Conservation (phyloP, 1,284 basidiomycete genomes). For the Mrakiaceae sp. region DNA sequence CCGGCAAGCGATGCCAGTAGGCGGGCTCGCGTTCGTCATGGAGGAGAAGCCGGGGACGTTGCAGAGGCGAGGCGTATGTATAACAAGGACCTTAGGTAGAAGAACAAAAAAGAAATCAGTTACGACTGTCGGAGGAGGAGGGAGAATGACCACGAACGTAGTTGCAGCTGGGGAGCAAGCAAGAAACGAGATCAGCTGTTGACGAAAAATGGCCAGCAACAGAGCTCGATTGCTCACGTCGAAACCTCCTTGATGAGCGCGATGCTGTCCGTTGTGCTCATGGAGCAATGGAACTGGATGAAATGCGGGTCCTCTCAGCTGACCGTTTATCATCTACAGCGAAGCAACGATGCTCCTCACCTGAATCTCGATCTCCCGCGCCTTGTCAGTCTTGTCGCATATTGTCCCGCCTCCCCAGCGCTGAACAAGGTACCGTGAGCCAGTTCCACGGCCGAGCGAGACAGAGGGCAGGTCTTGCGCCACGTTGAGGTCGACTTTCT, state of each 20-base stretch:
- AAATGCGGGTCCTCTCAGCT: background rate
- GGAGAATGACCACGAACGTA: constrained; percentile 40
- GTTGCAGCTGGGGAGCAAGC: constrained; percentile 40
- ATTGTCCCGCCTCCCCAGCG: constrained; percentile 75
- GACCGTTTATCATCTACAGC: too few species aligned
- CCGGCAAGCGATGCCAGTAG: constrained; percentile 3
- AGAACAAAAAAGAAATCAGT: too few species aligned
- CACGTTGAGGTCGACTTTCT: constrained; percentile 17
- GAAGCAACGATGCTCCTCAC: constrained; percentile 36
- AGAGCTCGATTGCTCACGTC: constrained; percentile 38
- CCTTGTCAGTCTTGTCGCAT: constrained; percentile 78
- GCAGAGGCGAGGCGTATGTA: constrained; percentile 85
- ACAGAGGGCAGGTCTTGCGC: constrained; percentile 42
- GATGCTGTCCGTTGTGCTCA: constrained; percentile 65
- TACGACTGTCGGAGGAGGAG: too few species aligned
- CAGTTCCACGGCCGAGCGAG: constrained; percentile 59
- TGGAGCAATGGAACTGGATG: constrained; percentile 78
- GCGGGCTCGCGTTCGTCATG: background rate
- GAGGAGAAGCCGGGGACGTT: constrained; percentile 67
- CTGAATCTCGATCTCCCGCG: constrained; percentile 84
- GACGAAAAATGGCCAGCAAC: background rate
- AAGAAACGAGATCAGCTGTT: background rate
- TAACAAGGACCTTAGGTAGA: constrained; percentile 48
- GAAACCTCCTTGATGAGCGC: constrained; percentile 83
- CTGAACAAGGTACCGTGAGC: constrained; percentile 81